phyloP scores from a whole-genome alignment of 257 asterid species.

The Penstemon newberryi region DNA sequence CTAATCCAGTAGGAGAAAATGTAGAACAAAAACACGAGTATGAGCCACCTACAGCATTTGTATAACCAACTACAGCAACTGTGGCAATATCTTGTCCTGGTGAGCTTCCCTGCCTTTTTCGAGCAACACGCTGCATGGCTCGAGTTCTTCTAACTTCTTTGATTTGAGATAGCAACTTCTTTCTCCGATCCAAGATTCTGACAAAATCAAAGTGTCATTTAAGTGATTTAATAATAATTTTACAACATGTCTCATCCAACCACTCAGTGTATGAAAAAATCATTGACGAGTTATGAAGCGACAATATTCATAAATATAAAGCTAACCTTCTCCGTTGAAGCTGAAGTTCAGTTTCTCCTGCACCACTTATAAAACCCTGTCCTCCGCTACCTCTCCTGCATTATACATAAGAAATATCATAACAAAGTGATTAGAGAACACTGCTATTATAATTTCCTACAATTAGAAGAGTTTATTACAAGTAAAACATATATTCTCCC shows the following conservation, averaged over 20 bases:
- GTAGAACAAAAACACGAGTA: slow-evolving; percentile 25
- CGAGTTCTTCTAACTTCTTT: slow-evolving; percentile 93
- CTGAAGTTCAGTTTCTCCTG: slow-evolving; percentile 99
- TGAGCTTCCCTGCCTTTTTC: slow-evolving; percentile 66
- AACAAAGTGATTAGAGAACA: slow-evolving; percentile 6
- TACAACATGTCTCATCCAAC: not conserved
- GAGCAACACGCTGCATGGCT: slow-evolving; percentile 83
- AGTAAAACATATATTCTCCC: slow-evolving; percentile 12
- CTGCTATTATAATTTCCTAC: not conserved
- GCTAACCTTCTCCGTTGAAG: slow-evolving; percentile 86
- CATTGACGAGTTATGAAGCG: not conserved
- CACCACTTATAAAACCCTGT: slow-evolving; percentile 94
- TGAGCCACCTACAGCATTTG: slow-evolving; percentile 81
- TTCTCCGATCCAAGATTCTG: slow-evolving; percentile 86
- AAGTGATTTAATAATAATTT: not conserved
- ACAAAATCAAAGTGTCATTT: slow-evolving; percentile 18
- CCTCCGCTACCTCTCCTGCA: slow-evolving; percentile 99
- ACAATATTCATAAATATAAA: slow-evolving; percentile 26
- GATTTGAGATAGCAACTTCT: slow-evolving; percentile 70
- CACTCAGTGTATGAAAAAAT: not conserved
- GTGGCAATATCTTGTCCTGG: slow-evolving; percentile 74
- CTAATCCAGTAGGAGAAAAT: slow-evolving; percentile 19
- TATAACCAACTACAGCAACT: slow-evolving; percentile 95
- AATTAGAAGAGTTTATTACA: not conserved
- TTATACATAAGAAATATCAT: slow-evolving; percentile 29